Evolutionary conservation across 1,284 basidiomycete genomes (phyloP), one percentile per base, ranked within the genome.

Genomic region (Exobasidium cylindrosporum): DNA sequence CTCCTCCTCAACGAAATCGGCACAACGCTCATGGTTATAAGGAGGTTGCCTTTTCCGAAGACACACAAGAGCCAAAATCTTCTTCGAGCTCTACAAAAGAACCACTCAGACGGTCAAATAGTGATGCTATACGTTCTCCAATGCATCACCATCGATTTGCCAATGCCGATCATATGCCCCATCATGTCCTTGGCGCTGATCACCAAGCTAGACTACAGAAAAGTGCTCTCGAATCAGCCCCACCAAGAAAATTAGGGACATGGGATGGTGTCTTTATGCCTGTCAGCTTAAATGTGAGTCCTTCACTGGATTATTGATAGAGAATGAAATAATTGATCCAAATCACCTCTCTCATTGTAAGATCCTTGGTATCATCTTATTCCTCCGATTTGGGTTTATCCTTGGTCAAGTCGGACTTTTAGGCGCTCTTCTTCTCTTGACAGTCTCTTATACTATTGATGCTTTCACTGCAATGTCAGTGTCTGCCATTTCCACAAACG

Each of bases 181-280:
- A n/a, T 1, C 67, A 68, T 44, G 43, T 67, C 23, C 65, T 63
- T 17, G 57, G 65, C 30, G 61, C 65, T 17, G 68, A 67, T 47
- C 28, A 26, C 14, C 56, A 47, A 21, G 46, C 29, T 11, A 13
- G 35, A 21, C 14, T 44, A 1, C n/a, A 46, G 52, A 69, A 64
- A 40, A 62, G 66, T n/a, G 69, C 73, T 61, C 64, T 61, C 45
- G 63, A 65, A 11, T 61, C 65, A 28, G 70, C 68, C 50, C 64
- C 67, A 1, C 70, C 75, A 23, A 68, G 76, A 26, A 79, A 79
- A 62, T 70, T 79, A 2, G 77, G 77, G 4, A 79, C 77, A 10
- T 79, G 74, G 72, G 74, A 78, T 45, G 77, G 77, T 43, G 77
- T 79, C 31, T 79, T 79, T 32, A 71, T 79, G 67, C 77, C 77